Evolutionary conservation across 352 stramenopile species (phyloP).

Genomic region (Globisporangium carolinianum): DNA sequence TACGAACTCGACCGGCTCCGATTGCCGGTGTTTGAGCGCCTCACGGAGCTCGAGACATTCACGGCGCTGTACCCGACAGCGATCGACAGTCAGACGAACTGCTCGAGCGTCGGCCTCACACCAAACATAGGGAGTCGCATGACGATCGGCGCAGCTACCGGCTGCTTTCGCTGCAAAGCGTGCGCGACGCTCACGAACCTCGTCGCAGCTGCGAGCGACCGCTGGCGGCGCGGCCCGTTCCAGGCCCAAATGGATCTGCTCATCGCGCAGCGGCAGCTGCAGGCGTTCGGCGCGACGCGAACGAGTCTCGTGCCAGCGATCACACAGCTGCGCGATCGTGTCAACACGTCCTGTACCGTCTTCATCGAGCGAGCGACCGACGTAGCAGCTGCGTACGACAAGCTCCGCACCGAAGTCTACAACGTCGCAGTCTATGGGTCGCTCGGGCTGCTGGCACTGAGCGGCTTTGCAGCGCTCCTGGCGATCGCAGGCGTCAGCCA

Average conservation of each 20-base stretch:
- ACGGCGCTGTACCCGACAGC: conserved; percentile 46
- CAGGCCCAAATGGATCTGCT: conserved; percentile 52
- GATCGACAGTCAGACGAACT: conserved; percentile 24
- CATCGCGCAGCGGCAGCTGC: conserved; percentile 30
- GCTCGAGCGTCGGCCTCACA: conserved; percentile 37
- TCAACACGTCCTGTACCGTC: conserved; percentile 19
- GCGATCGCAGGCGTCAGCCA: conserved; percentile 20
- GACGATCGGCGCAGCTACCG: conserved; percentile 38
- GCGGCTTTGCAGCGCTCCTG: conserved; percentile 21
- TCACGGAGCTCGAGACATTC: conserved; percentile 26
- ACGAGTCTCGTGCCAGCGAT: conserved; percentile 23
- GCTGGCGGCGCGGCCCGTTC: conserved; percentile 38
- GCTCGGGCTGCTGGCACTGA: conserved; percentile 23
- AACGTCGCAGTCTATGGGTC: conserved; percentile 25
- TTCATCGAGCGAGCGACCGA: conserved; percentile 10
- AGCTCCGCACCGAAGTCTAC: conserved; percentile 20
- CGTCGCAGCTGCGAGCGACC: conserved; percentile 21
- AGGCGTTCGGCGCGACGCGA: conserved; percentile 21
- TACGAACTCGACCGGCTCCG: conserved; percentile 24
- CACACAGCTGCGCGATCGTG: conserved; percentile 18
- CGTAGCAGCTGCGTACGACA: conserved; percentile 20
- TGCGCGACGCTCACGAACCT: conserved; percentile 32
- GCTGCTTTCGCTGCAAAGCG: conserved; percentile 60
- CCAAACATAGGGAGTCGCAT: conserved; percentile 41
- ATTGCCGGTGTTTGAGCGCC: conserved; percentile 31